Evolutionary conservation across 495 filamentous ascomycete genomes (phyloP).

Genomic region (Sporormia fimetaria): DNA sequence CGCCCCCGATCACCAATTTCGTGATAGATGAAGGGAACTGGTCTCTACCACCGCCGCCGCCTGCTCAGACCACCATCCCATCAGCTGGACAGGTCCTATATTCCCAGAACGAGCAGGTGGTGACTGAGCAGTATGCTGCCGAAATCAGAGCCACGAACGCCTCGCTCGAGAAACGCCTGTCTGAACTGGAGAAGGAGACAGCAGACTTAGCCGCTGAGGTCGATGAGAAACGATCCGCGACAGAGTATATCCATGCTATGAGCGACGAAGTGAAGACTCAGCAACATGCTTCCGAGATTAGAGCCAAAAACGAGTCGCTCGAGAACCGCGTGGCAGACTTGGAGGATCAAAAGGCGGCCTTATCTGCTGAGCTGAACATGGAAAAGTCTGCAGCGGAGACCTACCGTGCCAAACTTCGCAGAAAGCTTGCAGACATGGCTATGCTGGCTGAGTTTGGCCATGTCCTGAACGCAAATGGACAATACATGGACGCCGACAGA

Average conservation of each 20-base stretch:
- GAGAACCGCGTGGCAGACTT: no score
- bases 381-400: no score
- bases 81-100: constrained; percentile 4
- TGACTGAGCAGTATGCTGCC: constrained; percentile 1
- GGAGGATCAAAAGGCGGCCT: no score
- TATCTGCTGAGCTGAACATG: no score
- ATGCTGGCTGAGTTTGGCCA: no score
- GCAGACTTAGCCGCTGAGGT: constrained; percentile 7
- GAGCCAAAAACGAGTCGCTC: no score
- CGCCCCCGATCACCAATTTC: neutral
- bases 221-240: constrained; percentile 1
- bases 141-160: constrained; percentile 15
- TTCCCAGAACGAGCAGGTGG: neutral
- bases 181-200: constrained; percentile 9
- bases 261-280: constrained; percentile 9
- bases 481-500: no score
- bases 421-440: no score
- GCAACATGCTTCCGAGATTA: constrained; percentile 2
- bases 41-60: constrained; percentile 7
- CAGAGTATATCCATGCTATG: constrained; percentile 2
- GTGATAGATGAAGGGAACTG: constrained; percentile 18
- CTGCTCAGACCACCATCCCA: constrained; percentile 1
- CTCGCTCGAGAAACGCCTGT: constrained; percentile 6
- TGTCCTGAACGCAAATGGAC: no score
- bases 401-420: no score